Conservation (phyloP, 2,329 filamentous ascomycete species). For the Teratosphaeria viscida region DNA sequence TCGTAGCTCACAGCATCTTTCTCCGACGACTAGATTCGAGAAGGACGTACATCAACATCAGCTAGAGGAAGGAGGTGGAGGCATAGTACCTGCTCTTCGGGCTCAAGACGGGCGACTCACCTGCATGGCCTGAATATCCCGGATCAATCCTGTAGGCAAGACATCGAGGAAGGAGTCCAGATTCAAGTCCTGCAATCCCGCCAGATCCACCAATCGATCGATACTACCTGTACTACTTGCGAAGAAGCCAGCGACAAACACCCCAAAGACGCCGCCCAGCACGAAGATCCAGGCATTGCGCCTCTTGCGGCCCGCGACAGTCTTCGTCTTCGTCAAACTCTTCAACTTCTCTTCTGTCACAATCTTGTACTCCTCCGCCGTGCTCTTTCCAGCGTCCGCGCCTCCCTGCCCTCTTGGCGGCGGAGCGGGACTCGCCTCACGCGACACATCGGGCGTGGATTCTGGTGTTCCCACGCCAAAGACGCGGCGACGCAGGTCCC, state of each 20-base stretch:
- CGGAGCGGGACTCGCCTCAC: conserved; percentile 31
- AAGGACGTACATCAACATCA: conserved; percentile 22
- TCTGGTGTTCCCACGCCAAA: conserved; percentile 20
- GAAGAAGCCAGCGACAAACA: conserved; percentile 82
- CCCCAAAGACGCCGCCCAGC: conserved; percentile 79
- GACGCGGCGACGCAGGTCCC: conserved; percentile 25
- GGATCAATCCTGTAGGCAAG: conserved; percentile 73
- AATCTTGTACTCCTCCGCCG: conserved; percentile 35
- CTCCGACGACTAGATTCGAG: conserved; percentile 59
- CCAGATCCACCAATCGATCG: conserved; percentile 62
- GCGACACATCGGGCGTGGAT: conserved; percentile 25
- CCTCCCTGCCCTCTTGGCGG: conserved; percentile 10
- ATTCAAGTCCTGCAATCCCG: conserved; percentile 58
- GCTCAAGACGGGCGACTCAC: conserved; percentile 38
- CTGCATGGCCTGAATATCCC: conserved; percentile 75
- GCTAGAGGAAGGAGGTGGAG: conserved; percentile 2
- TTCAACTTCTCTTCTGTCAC: conserved; percentile 42
- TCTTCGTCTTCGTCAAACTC: conserved; percentile 23
- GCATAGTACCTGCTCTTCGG: background rate
- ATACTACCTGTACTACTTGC: conserved; percentile 65
- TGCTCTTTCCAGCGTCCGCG: conserved; percentile 15
- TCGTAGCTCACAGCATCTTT: conserved; percentile 84
- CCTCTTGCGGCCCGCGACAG: conserved; percentile 45
- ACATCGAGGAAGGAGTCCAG: conserved; percentile 81
- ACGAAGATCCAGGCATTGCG: conserved; percentile 74